Evolutionary conservation across 345 rosid genomes (phyloP).

Genomic region (Psidium friedrichsthalianum): DNA sequence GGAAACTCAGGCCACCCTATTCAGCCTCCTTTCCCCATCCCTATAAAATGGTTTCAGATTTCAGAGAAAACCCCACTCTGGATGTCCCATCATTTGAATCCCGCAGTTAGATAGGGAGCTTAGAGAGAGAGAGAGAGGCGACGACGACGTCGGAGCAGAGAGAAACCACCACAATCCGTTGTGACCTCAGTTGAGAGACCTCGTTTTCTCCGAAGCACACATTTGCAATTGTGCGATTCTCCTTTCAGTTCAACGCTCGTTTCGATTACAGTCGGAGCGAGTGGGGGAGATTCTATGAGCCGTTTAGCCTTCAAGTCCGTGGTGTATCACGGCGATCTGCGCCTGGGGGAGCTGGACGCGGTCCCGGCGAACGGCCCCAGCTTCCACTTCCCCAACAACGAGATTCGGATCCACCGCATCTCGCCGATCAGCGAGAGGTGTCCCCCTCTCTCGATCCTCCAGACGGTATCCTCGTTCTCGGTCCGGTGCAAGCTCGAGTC

Average conservation of each 20-base stretch:
- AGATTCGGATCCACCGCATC: slow-evolving; percentile 78
- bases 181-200: background rate
- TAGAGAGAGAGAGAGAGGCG: background rate
- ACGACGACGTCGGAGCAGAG: background rate
- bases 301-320: slow-evolving; percentile 71
- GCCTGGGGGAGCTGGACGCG: slow-evolving; percentile 77
- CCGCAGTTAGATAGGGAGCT: background rate
- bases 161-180: background rate
- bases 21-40: background rate
- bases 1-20: background rate
- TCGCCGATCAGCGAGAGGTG: slow-evolving; percentile 75
- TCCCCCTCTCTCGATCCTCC: slow-evolving; percentile 85
- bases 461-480: slow-evolving; percentile 68
- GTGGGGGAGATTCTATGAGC: slow-evolving; percentile 30
- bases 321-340: slow-evolving; percentile 69
- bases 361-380: slow-evolving; percentile 34
- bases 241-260: background rate
- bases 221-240: background rate
- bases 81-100: background rate
- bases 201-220: background rate
- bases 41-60: background rate
- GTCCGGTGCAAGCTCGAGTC: slow-evolving; percentile 93
- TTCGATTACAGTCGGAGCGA: background rate
- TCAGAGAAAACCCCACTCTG: background rate
- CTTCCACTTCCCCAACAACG: slow-evolving; percentile 81